These are phyloP conservation scores for Geranomyces michiganensis DNA, from an alignment of 192 early-diverging fungal genomes.

Conservation along the genomic window DNA sequence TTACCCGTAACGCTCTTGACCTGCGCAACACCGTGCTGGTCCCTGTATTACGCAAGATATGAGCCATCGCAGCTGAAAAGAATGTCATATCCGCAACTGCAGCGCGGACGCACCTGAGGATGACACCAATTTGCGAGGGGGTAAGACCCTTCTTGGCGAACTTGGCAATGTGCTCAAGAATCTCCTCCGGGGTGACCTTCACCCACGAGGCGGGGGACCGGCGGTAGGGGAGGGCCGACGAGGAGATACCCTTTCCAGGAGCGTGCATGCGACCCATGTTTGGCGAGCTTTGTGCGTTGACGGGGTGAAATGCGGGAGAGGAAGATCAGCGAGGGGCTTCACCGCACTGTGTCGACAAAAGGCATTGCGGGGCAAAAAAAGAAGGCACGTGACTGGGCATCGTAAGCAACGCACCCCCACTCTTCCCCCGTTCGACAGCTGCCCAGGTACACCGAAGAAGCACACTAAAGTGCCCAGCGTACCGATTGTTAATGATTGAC, in stretches of 20 bases:
- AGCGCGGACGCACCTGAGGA: slow-evolving; percentile 59
- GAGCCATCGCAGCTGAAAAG: not conserved
- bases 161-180: slow-evolving; percentile 98
- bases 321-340: no score
- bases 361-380: no score
- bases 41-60: slow-evolving; percentile 49
- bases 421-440: no score
- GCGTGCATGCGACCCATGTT: slow-evolving; percentile 77
- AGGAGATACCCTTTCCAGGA: slow-evolving; percentile 95
- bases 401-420: no score
- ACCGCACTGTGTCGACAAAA: no score
- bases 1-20: slow-evolving; percentile 97
- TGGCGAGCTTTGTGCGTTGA: slow-evolving; percentile 1
- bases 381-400: no score
- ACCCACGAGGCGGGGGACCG: slow-evolving; percentile 96
- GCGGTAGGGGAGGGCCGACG: slow-evolving; percentile 92
- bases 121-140: slow-evolving; percentile 98
- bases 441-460: no score
- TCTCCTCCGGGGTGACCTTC: slow-evolving; percentile 96
- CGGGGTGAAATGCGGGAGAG: no score
- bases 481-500: no score
- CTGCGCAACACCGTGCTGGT: slow-evolving; percentile 97
- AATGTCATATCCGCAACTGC: not conserved
- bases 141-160: slow-evolving; percentile 98
- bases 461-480: no score